Conservation (phyloP, 352 stramenopile species). For the Phytophthora cajani region DNA sequence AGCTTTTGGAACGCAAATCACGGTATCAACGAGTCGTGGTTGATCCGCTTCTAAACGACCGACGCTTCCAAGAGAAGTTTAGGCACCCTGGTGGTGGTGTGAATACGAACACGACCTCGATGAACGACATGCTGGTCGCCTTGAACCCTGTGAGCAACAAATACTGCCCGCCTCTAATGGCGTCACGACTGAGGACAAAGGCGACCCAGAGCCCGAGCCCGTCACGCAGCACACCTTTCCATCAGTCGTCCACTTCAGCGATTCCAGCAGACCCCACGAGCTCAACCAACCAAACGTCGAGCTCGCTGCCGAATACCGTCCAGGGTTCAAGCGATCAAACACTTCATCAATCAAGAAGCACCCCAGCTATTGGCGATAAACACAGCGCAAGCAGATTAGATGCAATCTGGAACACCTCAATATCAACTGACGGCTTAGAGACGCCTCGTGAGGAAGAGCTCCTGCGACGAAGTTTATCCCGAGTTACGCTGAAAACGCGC, state of each 20-base stretch:
- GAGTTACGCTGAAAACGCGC: slow-evolving; percentile 61
- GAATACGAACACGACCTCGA: slow-evolving; percentile 42
- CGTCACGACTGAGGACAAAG: slow-evolving; percentile 46
- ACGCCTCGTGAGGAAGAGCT: slow-evolving; percentile 52
- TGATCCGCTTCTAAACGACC: slow-evolving; percentile 62
- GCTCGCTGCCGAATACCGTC: background rate
- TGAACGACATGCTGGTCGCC: slow-evolving; percentile 42
- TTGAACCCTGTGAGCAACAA: slow-evolving; percentile 58
- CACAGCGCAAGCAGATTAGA: background rate
- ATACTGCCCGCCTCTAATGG: slow-evolving; percentile 62
- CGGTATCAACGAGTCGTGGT: slow-evolving; percentile 56
- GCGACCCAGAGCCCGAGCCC: background rate
- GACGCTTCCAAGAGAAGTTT: slow-evolving; percentile 73
- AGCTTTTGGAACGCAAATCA: slow-evolving; percentile 64
- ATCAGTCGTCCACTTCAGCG: background rate
- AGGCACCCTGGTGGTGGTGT: slow-evolving; percentile 26
- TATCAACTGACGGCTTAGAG: slow-evolving; percentile 10
- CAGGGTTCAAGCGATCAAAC: slow-evolving; percentile 7
- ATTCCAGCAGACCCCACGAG: background rate
- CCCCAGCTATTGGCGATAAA: slow-evolving; percentile 19
- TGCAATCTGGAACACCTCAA: slow-evolving; percentile 2
- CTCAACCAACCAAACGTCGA: slow-evolving; percentile 16
- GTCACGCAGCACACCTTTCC: background rate
- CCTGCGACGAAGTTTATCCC: slow-evolving; percentile 64
- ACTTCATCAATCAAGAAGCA: slow-evolving; percentile 22